A percentile compares a stretch with the other conserved stretches of the same genome.
These are phyloP conservation scores for Termitomyces sp. DNA, from an alignment of 768 basidiomycete genomes.

Conservation along the genomic window DNA sequence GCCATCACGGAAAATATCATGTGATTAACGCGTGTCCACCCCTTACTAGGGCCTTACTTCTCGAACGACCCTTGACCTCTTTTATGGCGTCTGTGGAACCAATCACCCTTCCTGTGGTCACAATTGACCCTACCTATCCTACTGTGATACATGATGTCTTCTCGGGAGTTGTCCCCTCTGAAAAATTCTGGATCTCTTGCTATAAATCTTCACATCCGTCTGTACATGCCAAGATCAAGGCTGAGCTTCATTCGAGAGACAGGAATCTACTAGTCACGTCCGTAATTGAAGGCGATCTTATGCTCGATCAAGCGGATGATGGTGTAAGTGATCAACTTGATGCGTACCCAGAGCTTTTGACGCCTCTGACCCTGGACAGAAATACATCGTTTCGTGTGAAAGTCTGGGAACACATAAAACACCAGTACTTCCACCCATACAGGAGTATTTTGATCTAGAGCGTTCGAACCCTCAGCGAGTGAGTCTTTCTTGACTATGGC, in stretches of 20 bases:
- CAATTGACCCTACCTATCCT: conserved; percentile 56
- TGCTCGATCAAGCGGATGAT: conserved; percentile 24
- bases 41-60: not conserved
- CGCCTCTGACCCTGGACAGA: conserved; percentile 14
- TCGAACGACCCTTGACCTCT: not conserved
- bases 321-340: conserved; percentile 17
- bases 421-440: conserved; percentile 42
- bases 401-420: conserved; percentile 43
- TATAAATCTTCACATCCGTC: conserved; percentile 50
- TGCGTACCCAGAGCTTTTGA: not conserved
- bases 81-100: conserved; percentile 4
- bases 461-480: conserved; percentile 37
- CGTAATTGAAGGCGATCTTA: conserved; percentile 41
- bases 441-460: conserved; percentile 44
- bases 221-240: conserved; percentile 60
- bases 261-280: conserved; percentile 42
- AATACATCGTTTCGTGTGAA: conserved; percentile 42
- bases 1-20: too few species aligned
- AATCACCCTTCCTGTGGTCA: conserved; percentile 43
- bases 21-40: too few species aligned
- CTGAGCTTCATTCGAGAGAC: conserved; percentile 48
- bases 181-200: conserved; percentile 73
- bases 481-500: conserved; percentile 12
- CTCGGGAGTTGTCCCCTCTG: conserved; percentile 47
- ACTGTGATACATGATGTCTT: conserved; percentile 59